Evolutionary conservation across 371 early-diverging fungal species (phyloP).

Genomic region (Thermomucor indicae-seudaticae): DNA sequence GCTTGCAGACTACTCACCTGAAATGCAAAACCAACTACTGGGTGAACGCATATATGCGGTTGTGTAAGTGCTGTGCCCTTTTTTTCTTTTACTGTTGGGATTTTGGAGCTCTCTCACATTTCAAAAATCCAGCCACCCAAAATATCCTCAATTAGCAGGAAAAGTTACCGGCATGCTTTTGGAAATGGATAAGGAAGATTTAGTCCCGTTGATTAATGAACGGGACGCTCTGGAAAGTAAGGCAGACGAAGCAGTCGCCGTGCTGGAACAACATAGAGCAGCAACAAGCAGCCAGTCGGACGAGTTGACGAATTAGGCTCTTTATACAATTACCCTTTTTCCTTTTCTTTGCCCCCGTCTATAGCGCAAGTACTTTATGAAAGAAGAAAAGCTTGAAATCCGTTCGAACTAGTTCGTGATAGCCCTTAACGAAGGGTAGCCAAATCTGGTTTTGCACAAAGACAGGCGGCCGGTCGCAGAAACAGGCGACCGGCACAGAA

Average conservation of each 20-base stretch:
- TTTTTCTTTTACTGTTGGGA: neutral
- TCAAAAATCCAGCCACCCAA: conserved; percentile 15
- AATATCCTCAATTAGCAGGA: conserved; percentile 74
- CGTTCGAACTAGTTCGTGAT: too few species aligned
- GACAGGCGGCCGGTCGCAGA: too few species aligned
- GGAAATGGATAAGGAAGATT: conserved; percentile 92
- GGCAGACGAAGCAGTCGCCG: conserved; percentile 25
- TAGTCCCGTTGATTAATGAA: conserved; percentile 81
- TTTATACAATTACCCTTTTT: neutral
- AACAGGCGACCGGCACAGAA: too few species aligned
- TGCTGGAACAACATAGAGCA: conserved; percentile 19
- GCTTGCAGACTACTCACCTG: conserved; percentile 71
- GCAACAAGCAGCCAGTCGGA: neutral
- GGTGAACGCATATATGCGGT: conserved; percentile 92
- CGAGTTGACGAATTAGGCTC: neutral
- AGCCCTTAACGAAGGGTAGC: too few species aligned
- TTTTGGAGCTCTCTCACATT: neutral
- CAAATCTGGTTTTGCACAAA: too few species aligned
- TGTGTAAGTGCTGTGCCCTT: conserved; percentile 32
- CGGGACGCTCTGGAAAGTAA: conserved; percentile 55
- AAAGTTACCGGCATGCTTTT: conserved; percentile 98
- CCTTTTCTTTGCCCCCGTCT: neutral
- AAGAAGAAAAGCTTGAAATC: too few species aligned
- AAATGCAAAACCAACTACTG: conserved; percentile 88
- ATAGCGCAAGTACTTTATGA: too few species aligned